These are phyloP conservation scores for Pyricularia sp. DNA, from an alignment of 2,329 filamentous ascomycete genomes.

Conservation along the genomic window DNA sequence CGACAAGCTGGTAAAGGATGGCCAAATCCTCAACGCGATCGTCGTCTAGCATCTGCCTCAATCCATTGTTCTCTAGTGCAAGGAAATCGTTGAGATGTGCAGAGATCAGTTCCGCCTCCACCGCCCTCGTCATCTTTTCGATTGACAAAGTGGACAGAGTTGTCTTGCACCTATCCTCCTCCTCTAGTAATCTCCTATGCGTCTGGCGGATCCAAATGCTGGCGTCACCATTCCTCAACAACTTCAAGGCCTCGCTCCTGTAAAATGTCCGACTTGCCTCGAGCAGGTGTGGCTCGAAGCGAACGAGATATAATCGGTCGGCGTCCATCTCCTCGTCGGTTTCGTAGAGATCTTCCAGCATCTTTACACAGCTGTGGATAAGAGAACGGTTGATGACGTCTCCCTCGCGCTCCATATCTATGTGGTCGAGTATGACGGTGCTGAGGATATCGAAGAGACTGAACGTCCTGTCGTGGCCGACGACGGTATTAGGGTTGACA, in stretches of 20 bases:
- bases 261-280: constrained; percentile 67
- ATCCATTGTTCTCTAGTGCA: constrained; percentile 72
- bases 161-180: constrained; percentile 72
- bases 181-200: constrained; percentile 65
- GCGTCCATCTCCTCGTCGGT: constrained; percentile 67
- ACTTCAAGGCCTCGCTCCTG: constrained; percentile 57
- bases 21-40: constrained; percentile 69
- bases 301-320: constrained; percentile 72
- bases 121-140: constrained; percentile 63
- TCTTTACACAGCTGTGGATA: constrained; percentile 74
- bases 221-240: constrained; percentile 72
- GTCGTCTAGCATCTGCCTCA: constrained; percentile 86
- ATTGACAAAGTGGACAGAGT: constrained; percentile 67
- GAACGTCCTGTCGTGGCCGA: constrained; percentile 13
- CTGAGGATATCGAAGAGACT: constrained; percentile 68
- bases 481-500: constrained; percentile 33
- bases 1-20: constrained; percentile 73
- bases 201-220: constrained; percentile 73
- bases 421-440: constrained; percentile 77
- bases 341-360: constrained; percentile 86
- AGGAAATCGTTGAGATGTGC: constrained; percentile 74
- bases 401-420: constrained; percentile 84
- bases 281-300: constrained; percentile 75
- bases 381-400: constrained; percentile 79
- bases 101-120: constrained; percentile 73